A percentile compares a stretch with the other conserved stretches of the same genome.
Conservation (phyloP, 768 basidiomycete genomes). For the Pisolithus tinctorius region DNA sequence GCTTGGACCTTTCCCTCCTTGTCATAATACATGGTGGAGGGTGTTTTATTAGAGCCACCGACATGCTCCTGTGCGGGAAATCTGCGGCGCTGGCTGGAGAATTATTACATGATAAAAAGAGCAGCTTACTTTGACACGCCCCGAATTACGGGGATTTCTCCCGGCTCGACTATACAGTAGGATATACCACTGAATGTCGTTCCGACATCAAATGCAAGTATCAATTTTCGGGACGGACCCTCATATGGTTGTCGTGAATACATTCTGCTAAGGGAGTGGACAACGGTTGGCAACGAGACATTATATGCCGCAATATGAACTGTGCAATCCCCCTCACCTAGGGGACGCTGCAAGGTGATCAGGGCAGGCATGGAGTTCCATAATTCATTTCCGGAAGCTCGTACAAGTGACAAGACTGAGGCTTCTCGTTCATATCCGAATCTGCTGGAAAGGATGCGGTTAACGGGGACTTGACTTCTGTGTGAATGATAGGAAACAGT, state of each 20-base stretch:
- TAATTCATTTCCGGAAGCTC: too few relatives aligned
- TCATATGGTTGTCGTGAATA: conserved; percentile 30
- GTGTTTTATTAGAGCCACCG: conserved; percentile 47
- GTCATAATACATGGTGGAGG: conserved; percentile 44
- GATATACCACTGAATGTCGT: conserved; percentile 47
- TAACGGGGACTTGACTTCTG: too few relatives aligned
- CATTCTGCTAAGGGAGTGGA: conserved; percentile 9
- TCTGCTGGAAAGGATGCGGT: too few relatives aligned
- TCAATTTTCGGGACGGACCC: conserved; percentile 35
- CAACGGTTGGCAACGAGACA: too few relatives aligned
- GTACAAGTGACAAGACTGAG: too few relatives aligned
- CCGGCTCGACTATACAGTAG: conserved; percentile 31
- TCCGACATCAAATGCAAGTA: conserved; percentile 47
- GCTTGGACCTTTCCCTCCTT: conserved; percentile 31
- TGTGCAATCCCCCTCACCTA: too few relatives aligned
- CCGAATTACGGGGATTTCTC: conserved; percentile 17
- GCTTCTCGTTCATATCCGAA: too few relatives aligned
- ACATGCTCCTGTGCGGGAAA: conserved; percentile 41
- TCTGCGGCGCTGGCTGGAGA: conserved; percentile 17
- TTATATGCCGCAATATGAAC: too few relatives aligned
- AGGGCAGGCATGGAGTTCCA: too few relatives aligned
- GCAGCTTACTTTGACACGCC: conserved; percentile 17
- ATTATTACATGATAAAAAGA: too few relatives aligned
- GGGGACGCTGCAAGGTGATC: too few relatives aligned
- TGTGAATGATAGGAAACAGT: too few relatives aligned